Evolutionary conservation across 805 yeast species (phyloP).

Genomic region (Dipodascus albidus): DNA sequence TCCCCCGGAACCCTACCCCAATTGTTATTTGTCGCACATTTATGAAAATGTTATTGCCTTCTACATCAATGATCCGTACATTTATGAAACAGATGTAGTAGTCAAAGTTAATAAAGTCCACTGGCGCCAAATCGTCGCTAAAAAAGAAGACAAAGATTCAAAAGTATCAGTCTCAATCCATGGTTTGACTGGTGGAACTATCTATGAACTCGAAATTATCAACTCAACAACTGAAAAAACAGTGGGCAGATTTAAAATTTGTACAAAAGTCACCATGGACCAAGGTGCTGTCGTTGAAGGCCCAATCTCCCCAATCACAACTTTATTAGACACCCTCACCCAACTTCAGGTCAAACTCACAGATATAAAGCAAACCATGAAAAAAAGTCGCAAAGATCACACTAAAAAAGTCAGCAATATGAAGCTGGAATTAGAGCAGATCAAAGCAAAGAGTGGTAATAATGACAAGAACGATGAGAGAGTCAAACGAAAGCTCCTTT

Average conservation of each 20-base stretch:
- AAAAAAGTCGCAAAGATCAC: conserved; percentile 46
- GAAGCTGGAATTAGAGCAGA: conserved; percentile 44
- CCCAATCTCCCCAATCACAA: conserved; percentile 46
- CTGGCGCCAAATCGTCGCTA: conserved; percentile 56
- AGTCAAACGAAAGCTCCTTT: conserved; percentile 38
- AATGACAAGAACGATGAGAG: conserved; percentile 47
- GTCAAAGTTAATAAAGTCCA: conserved; percentile 48
- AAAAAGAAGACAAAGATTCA: conserved; percentile 19
- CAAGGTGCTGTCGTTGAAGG: conserved; percentile 17
- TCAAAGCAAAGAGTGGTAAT: conserved; percentile 36
- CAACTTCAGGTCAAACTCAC: conserved; percentile 50
- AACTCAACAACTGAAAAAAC: conserved; percentile 23
- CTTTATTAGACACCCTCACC: conserved; percentile 52
- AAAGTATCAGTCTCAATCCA: conserved; percentile 27
- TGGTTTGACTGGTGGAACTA: conserved; percentile 54
- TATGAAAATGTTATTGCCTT: conserved; percentile 24
- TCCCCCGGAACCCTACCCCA: conserved; percentile 4
- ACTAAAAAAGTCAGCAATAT: conserved; percentile 40
- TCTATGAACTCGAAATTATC: conserved; percentile 45
- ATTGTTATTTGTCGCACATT: conserved; percentile 11
- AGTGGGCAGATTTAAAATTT: conserved; percentile 10
- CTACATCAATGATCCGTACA: conserved; percentile 15
- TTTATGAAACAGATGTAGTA: conserved; percentile 27
- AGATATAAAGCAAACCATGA: conserved; percentile 45
- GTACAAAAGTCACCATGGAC: conserved; percentile 10